Evolutionary conservation across 2,329 filamentous ascomycete genomes (phyloP).

Genomic region (Fusarium falciforme): DNA sequence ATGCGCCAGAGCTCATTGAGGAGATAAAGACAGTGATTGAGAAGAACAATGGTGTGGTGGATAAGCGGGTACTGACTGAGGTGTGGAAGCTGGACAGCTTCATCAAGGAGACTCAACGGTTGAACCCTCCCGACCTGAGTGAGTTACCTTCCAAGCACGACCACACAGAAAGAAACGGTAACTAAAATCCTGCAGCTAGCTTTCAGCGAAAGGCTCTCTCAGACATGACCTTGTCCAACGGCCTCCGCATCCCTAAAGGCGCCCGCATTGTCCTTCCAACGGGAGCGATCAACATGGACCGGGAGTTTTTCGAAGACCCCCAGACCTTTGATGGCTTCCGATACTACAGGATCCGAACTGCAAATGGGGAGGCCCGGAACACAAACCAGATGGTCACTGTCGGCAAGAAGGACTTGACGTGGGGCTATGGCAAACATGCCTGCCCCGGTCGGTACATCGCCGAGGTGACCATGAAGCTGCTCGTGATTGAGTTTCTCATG

Average conservation of each 20-base stretch:
- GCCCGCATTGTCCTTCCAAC: conserved; percentile 9
- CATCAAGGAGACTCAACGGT: conserved; percentile 12
- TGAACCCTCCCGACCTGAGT: conserved; percentile 12
- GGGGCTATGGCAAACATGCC: conserved; percentile 15
- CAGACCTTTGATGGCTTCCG: conserved; percentile 11
- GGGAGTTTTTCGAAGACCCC: conserved; percentile 6
- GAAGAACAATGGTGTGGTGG: not conserved
- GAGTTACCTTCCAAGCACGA: not conserved
- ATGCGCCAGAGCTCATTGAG: not conserved
- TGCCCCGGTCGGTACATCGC: conserved; percentile 17
- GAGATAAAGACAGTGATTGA: not conserved
- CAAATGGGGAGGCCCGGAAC: not conserved
- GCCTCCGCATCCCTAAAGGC: conserved; percentile 10
- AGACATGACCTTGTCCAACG: conserved; percentile 11
- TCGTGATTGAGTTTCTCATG: conserved; percentile 10
- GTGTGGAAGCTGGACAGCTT: conserved; percentile 17
- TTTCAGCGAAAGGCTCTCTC: conserved; percentile 15
- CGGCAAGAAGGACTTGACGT: conserved; percentile 14
- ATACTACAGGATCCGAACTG: conserved; percentile 3
- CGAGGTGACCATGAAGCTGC: conserved; percentile 10
- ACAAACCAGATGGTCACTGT: conserved; percentile 5
- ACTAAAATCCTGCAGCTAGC: not conserved
- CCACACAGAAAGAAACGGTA: not conserved
- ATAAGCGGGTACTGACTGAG: conserved; percentile 7
- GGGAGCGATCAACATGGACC: conserved; percentile 16